Base-by-base conservation (phyloP, 164 flowering plant species). In the Chloranthus sessilifolius region DNA sequence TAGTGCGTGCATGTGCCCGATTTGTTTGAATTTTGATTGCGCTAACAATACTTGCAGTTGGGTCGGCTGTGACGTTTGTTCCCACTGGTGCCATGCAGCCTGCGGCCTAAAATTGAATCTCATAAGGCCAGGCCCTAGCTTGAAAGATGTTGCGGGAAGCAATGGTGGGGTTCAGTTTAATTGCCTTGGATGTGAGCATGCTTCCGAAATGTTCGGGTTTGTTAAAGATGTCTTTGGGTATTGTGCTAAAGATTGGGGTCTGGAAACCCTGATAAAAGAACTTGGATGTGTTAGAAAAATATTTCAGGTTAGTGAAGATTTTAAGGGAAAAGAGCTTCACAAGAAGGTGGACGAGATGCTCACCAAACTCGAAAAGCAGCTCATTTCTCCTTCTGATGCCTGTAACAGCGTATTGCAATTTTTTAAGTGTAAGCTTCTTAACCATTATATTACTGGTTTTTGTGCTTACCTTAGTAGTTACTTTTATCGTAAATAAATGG, bases 1-100 rank as follows among this genome's bases (percentile, higher is more conserved):
- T 62, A 83, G 94, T 46, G 78, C 83, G 3, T 92, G 98, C 55
- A 92, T 86, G 98, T 92, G 98, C 52, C 96, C 85, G 10, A 73
- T 92, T 3, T 92, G 98, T 52, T 55, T 75, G 63, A 82, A 70
- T 26, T 92, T 86, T 31, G 96, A 92, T 58, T 85, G 81, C 59
- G 98, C 98, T 10, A 71, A 15, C 46, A 82, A 88, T 41, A 92
- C 95, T 46, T 88, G 98, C 63, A 92, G 95, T 66, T 92, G 96
- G 98, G 96, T 92, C 51, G 98, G 98, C 1, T 92, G 96, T 53
- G 96, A 92, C 68, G 82, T 70, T 7, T 92, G 98, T 51, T 76
- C 85, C 3, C 98, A 88, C 56, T 88, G 98, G 98, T 92, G 95
- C 55, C 98, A 91, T 74, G 92, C 98, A 28, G 68, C 72, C 7